Base-by-base conservation (phyloP, 179 eudicot species). In the Heliamphora pulchella region DNA sequence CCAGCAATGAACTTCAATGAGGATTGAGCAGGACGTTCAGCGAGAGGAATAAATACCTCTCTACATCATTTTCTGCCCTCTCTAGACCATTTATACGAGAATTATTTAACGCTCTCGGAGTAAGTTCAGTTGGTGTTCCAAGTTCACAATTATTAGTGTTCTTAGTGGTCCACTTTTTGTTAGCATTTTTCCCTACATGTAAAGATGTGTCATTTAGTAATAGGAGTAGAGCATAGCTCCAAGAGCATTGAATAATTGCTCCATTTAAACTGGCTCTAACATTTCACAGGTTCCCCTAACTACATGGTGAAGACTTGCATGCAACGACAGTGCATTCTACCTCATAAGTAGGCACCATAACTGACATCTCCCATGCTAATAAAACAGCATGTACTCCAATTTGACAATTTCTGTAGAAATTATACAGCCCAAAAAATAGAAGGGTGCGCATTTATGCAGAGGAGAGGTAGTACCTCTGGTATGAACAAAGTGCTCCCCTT, bases 391-490 rank as follows among this genome's bases (percentile, higher is more conserved):
- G 11, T 31, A 3, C 39, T 18, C 22, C 20, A 5, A 22, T 18
- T 20, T 2, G 1, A 10, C 22, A 64, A 20, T 18, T 5, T 31
- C 41, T 64, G 2, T 7, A 64, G 41, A 9, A 20, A 22, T 18
- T 8, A 64, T 18, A 64, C 43, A 39, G 41, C n/a, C 7, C 48
- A 31, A 67, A 67, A 67, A 67, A 17, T 22, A 22, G 10, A 1
- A 65, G 74, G 51, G 54, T 3, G 46, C 44, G 39, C 31, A 20
- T 44, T 70, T 44, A 11, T 50, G 76, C 1, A 46, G 77, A 61
- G 78, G 58, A 74, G 57, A 84, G 63, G 39, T 8, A 71, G 50
- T 79, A 95, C 98, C 98, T 91, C 85, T 78, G 91, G 92, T 85
- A 95, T 93, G 74, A 58, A 86, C 75, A 95, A 87, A 80, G 82